These are phyloP conservation scores for Leccinum fibrillosum DNA, from an alignment of 768 basidiomycete species.

Conservation along the genomic window DNA sequence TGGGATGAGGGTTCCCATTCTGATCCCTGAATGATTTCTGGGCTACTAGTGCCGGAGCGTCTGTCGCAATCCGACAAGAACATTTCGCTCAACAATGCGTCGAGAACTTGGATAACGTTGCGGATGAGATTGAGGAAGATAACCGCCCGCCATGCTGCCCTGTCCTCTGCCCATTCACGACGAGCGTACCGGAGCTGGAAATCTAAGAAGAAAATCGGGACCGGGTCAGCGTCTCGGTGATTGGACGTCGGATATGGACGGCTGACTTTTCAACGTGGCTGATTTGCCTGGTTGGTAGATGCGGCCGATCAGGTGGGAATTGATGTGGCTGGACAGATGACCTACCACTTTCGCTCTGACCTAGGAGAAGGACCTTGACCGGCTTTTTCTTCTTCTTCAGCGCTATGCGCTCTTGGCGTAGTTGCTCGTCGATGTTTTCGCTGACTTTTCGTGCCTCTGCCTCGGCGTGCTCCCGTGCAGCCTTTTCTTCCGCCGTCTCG, in stretches of 20 bases:
- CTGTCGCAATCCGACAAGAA: slow-evolving; percentile 31
- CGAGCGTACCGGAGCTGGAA: slow-evolving; percentile 75
- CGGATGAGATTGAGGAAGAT: slow-evolving; percentile 79
- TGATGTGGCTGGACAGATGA: slow-evolving; percentile 1
- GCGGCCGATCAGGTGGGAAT: slow-evolving; percentile 2
- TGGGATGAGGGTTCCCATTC: slow-evolving; percentile 15
- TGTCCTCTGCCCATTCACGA: slow-evolving; percentile 67
- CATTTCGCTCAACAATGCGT: slow-evolving; percentile 57
- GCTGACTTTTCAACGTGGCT: slow-evolving; percentile 72
- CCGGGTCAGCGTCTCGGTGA: background rate
- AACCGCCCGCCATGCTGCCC: slow-evolving; percentile 68
- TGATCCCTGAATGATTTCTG: slow-evolving; percentile 5
- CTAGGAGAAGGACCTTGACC: slow-evolving; percentile 71
- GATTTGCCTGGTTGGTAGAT: slow-evolving; percentile 49
- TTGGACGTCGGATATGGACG: background rate
- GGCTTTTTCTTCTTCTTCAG: slow-evolving; percentile 63
- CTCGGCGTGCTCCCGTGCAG: slow-evolving; percentile 56
- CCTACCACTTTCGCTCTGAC: slow-evolving; percentile 69
- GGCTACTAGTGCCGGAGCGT: slow-evolving; percentile 5
- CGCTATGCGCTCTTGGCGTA: slow-evolving; percentile 56
- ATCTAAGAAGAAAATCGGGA: slow-evolving; percentile 34
- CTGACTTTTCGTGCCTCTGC: slow-evolving; percentile 60
- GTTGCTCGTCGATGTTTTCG: slow-evolving; percentile 74
- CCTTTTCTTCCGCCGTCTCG: slow-evolving; percentile 58
- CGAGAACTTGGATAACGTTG: slow-evolving; percentile 63